Percentiles rank a stretch among this genome's conserved stretches.
Conservation (phyloP, 2,329 filamentous ascomycete genomes). For the Cercospora beticola region DNA sequence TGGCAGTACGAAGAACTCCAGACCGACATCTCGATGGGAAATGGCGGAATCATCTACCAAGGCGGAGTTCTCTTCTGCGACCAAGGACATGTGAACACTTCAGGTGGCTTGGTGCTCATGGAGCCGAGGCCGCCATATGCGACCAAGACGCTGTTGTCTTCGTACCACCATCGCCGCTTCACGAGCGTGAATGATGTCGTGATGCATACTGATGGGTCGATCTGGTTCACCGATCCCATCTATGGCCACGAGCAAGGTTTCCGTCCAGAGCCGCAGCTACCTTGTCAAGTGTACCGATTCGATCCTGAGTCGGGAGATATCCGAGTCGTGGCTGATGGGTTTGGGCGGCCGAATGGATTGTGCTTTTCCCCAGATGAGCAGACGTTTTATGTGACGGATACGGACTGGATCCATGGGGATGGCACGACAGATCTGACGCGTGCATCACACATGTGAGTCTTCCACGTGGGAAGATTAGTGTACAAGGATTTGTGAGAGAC, state of each 20-base stretch:
- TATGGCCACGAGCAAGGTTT: slow-evolving; percentile 63
- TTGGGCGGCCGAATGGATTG: slow-evolving; percentile 58
- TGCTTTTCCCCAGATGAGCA: slow-evolving; percentile 57
- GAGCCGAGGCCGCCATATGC: slow-evolving; percentile 26
- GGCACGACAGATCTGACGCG: slow-evolving; percentile 46
- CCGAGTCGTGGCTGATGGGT: slow-evolving; percentile 58
- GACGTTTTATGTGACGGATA: slow-evolving; percentile 58
- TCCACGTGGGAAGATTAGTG: slow-evolving; percentile 6
- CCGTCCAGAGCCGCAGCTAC: slow-evolving; percentile 53
- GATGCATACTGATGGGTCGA: slow-evolving; percentile 53
- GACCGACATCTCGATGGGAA: slow-evolving; percentile 46
- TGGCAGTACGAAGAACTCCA: slow-evolving; percentile 45
- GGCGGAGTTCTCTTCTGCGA: slow-evolving; percentile 38
- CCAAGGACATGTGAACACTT: slow-evolving; percentile 30
- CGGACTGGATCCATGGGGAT: slow-evolving; percentile 48
- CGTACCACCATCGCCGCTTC: slow-evolving; percentile 61
- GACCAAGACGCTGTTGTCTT: slow-evolving; percentile 51
- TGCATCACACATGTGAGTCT: slow-evolving; percentile 51
- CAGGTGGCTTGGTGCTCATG: slow-evolving; percentile 32
- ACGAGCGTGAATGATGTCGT: slow-evolving; percentile 61
- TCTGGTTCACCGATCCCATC: slow-evolving; percentile 65
- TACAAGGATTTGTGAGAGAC: background rate
- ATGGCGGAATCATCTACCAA: slow-evolving; percentile 52
- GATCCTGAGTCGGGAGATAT: slow-evolving; percentile 53
- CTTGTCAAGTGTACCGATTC: slow-evolving; percentile 56